A percentile compares a stretch with the other conserved stretches of the same genome.
phyloP scores from a whole-genome alignment of 768 basidiomycete genomes.

The Russula lepida region DNA sequence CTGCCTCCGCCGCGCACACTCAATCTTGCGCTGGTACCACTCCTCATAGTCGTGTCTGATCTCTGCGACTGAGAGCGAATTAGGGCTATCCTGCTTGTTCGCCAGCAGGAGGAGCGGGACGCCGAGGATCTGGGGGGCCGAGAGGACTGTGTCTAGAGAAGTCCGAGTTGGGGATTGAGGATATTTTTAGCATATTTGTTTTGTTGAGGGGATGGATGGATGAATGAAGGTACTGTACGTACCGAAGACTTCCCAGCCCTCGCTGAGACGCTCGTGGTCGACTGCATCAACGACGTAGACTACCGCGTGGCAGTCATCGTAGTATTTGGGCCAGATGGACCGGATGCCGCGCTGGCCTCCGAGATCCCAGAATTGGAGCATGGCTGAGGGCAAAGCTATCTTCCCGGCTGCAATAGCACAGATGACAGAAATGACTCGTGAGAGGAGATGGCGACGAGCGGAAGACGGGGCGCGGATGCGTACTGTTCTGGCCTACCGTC shows the following conservation, averaged over 20 bases:
- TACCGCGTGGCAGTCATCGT: slow-evolving; percentile 94
- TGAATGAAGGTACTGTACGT: slow-evolving; percentile 43
- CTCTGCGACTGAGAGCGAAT: slow-evolving; percentile 78
- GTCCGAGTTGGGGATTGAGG: slow-evolving; percentile 15
- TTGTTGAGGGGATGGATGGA: neutral
- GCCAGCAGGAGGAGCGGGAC: slow-evolving; percentile 88
- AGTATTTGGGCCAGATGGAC: slow-evolving; percentile 91
- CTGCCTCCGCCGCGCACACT: slow-evolving; percentile 51
- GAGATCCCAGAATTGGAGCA: slow-evolving; percentile 95
- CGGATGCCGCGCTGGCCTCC: slow-evolving; percentile 93
- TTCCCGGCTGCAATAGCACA: too few relatives aligned
- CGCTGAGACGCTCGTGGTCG: slow-evolving; percentile 79
- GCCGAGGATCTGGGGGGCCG: slow-evolving; percentile 81
- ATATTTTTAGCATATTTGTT: slow-evolving; percentile 7
- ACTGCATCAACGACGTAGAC: slow-evolving; percentile 92
- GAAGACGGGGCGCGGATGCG: slow-evolving; percentile 25
- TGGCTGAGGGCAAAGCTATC: slow-evolving; percentile 86
- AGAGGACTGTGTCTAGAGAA: slow-evolving; percentile 64
- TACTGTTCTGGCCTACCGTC: slow-evolving; percentile 97
- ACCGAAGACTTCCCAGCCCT: slow-evolving; percentile 99
- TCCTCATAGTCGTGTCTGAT: slow-evolving; percentile 85
- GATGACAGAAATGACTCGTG: too few relatives aligned
- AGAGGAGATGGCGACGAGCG: too few relatives aligned
- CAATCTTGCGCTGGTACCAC: slow-evolving; percentile 71
- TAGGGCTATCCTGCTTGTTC: slow-evolving; percentile 88